Base-by-base conservation (phyloP, 345 rosid genomes). In the Passiflora organensis region DNA sequence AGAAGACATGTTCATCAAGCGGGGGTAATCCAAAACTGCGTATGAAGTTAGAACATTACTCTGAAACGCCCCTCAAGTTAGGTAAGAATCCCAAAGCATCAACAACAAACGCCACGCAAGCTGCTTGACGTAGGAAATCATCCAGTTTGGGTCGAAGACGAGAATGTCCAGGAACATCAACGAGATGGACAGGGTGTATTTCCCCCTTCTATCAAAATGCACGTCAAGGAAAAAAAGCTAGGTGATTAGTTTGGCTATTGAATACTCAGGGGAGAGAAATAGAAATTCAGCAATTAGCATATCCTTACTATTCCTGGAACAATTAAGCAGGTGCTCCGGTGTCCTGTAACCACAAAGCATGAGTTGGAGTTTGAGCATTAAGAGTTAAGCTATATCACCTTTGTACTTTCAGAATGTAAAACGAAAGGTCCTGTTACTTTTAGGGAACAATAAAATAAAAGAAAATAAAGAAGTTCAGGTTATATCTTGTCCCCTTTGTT, bases 141-240 rank as follows among this genome's bases (percentile, higher is more conserved):
- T 91, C 96, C 55, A 88, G 74, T 70, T 91, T 84, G 32, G 86
- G 73, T 64, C 78, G 83, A 66, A 91, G 86, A 48, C 95, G 91
- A 72, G 90, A 78, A 70, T 88, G 95, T 25, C 98, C 98, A 47
- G 98, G 96, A 71, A 91, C 88, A 72, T 91, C 98, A 72, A 86
- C 84, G 69, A 88, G 75, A 77, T 84, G 96, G 51, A 88, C 80
- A 43, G 88, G 93, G 66, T 78, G 81, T 46, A 71, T 22, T 69
- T 84, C 88, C 37, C 96, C 86, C 45, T 74, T 81, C 96, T 80
- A 78, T 45, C 66, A 54, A 44, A 18, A 37, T 36, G 6, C 4
- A 25, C 13, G 41, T 3, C 2, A 53, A 6, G 8, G 18, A 32
- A 28, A 32, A 21, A 14, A 12, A 0, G 19, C 17, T 16, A 1